Percentiles rank a stretch among this genome's conserved stretches.
These are phyloP conservation scores for Cairneyella variabilis DNA, from an alignment of 495 filamentous ascomycete genomes.

Conservation along the genomic window DNA sequence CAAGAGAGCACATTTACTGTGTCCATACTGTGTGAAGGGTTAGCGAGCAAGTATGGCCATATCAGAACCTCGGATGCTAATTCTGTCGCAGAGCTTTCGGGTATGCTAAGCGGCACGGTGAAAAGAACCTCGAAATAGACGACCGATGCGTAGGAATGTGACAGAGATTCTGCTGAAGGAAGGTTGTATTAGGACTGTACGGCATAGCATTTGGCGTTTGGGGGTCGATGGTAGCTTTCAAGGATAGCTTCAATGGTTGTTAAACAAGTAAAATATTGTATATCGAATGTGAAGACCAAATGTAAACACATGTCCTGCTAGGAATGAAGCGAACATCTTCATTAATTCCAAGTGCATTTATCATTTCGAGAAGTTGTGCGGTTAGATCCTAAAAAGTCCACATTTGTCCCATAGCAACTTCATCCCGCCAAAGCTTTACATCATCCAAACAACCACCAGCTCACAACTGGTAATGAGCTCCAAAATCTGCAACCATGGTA, in stretches of 20 bases:
- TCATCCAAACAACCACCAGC: background rate
- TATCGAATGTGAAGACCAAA: background rate
- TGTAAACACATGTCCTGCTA: too few species aligned
- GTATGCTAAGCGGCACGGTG: slow-evolving; percentile 26
- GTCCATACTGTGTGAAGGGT: slow-evolving; percentile 77
- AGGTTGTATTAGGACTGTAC: background rate
- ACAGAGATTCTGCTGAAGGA: background rate
- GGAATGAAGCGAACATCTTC: too few species aligned
- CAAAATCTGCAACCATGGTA: slow-evolving; percentile 40
- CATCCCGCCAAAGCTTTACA: slow-evolving; percentile 25
- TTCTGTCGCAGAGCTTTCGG: slow-evolving; percentile 35
- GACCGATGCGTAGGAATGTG: background rate
- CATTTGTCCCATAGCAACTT: too few species aligned
- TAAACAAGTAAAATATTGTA: background rate
- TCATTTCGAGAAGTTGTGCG: background rate
- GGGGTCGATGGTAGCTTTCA: background rate
- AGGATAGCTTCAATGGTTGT: background rate
- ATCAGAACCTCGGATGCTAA: background rate
- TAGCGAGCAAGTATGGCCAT: background rate
- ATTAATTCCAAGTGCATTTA: background rate
- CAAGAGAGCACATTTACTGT: slow-evolving; percentile 85
- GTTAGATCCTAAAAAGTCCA: background rate
- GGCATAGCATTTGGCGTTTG: slow-evolving; percentile 12
- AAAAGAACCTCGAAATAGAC: slow-evolving; percentile 3
- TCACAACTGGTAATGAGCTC: background rate